phyloP scores from a whole-genome alignment of 768 basidiomycete species.

The Suillus bovinus region DNA sequence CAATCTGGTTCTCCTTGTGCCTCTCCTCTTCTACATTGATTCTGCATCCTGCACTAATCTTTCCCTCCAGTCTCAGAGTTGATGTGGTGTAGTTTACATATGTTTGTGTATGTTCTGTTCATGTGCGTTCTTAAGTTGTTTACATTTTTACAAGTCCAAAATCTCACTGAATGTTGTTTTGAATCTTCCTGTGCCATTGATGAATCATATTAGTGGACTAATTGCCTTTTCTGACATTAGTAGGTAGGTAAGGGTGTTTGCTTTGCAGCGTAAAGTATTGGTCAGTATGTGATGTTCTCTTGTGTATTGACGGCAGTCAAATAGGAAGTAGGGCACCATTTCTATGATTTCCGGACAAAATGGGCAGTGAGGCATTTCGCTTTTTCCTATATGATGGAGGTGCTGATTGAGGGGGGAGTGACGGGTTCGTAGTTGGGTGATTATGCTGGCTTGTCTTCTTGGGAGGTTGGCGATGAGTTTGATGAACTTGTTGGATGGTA shows the following conservation, averaged over 20 bases:
- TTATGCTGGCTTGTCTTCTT: constrained; percentile 20
- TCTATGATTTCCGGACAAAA: constrained; percentile 24
- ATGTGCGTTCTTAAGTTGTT: no score
- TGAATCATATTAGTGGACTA: neutral
- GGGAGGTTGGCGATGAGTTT: constrained; percentile 12
- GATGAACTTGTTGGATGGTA: neutral
- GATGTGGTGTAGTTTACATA: no score
- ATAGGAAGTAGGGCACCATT: constrained; percentile 31
- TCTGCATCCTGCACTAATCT: no score
- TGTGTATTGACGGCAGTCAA: constrained; percentile 28
- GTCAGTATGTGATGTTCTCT: neutral
- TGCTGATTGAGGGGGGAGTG: constrained; percentile 33
- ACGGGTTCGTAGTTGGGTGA: constrained; percentile 32
- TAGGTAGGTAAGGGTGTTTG: constrained; percentile 6
- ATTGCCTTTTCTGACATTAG: constrained; percentile 2
- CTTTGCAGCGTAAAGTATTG: neutral
- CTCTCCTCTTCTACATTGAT: no score
- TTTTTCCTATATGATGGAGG: constrained; percentile 28
- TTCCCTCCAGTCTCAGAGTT: no score
- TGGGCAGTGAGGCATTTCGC: constrained; percentile 27
- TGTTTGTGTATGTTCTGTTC: no score
- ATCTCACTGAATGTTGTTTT: constrained; percentile 2
- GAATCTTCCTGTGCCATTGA: constrained; percentile 8
- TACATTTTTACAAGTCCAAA: no score
- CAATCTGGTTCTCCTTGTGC: no score